Conservation (phyloP, 2,329 filamentous ascomycete genomes). For the Penicillium frequentans region DNA sequence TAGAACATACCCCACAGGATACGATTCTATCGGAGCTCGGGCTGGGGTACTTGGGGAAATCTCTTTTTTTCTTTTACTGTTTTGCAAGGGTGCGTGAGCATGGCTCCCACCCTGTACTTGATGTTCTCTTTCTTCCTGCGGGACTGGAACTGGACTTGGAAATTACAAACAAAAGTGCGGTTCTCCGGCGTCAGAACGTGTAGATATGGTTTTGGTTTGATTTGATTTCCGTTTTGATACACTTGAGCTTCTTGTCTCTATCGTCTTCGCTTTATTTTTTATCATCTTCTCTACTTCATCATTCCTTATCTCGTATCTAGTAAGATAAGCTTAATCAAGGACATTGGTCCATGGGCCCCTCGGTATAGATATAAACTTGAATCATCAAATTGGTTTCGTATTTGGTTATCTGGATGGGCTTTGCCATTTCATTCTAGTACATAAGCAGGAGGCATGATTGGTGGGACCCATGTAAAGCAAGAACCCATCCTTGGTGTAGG, state of each 20-base stretch:
- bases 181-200: constrained; percentile 24
- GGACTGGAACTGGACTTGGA: constrained; percentile 18
- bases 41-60: neutral
- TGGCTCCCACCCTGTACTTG: neutral
- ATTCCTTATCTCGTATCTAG: neutral
- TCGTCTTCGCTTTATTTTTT: neutral
- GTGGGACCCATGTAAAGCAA: constrained; percentile 8
- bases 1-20: neutral
- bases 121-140: constrained; percentile 12
- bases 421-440: constrained; percentile 27
- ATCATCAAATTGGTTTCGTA: constrained; percentile 3
- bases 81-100: neutral
- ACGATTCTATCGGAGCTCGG: neutral
- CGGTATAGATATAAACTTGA: neutral
- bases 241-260: constrained; percentile 7
- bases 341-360: neutral
- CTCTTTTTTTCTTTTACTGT: neutral
- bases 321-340: neutral
- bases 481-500: constrained; percentile 23
- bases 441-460: constrained; percentile 10
- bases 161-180: constrained; percentile 25
- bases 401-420: neutral
- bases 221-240: constrained; percentile 15
- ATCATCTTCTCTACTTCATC: neutral
- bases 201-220: constrained; percentile 29